A percentile compares a stretch with the other conserved stretches of the same genome.
Evolutionary conservation across 2,329 filamentous ascomycete genomes (phyloP).

Genomic region (Thelonectria olida): DNA sequence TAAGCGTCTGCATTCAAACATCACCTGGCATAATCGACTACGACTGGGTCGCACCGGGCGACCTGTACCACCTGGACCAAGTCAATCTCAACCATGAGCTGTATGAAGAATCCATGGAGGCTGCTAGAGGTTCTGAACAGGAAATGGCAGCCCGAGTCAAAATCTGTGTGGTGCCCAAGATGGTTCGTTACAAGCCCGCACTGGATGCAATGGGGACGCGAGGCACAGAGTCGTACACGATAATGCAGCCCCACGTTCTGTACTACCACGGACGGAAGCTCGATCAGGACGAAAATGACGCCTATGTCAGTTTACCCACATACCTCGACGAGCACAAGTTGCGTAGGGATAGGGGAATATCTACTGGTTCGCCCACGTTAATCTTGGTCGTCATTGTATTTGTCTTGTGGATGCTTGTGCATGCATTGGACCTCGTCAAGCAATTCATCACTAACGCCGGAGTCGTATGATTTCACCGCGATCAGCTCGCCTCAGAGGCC

Average conservation of each 20-base stretch:
- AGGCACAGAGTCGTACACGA: constrained; percentile 30
- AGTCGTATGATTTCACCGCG: no score
- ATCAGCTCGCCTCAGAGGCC: no score
- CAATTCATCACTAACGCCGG: background rate
- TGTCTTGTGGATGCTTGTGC: constrained; percentile 17
- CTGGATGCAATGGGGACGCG: constrained; percentile 2
- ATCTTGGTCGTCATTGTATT: constrained; percentile 21
- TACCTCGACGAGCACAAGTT: constrained; percentile 34
- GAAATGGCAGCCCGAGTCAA: constrained; percentile 41
- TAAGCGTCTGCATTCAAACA: constrained; percentile 39
- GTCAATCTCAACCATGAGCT: constrained; percentile 32
- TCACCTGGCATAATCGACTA: constrained; percentile 36
- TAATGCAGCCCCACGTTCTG: constrained; percentile 40
- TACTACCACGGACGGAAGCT: constrained; percentile 41
- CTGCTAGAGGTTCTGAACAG: background rate
- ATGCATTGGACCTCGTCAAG: background rate
- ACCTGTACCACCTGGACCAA: constrained; percentile 32
- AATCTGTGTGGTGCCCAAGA: constrained; percentile 41
- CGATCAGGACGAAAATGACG: constrained; percentile 32
- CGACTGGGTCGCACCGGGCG: constrained; percentile 43
- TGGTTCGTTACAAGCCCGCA: constrained; percentile 34
- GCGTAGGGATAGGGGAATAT: constrained; percentile 19
- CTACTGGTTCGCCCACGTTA: constrained; percentile 18
- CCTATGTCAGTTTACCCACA: constrained; percentile 29
- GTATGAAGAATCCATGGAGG: constrained; percentile 25